These are phyloP conservation scores for Collybiopsis luxurians DNA, from an alignment of 768 basidiomycete genomes.

Conservation along the genomic window DNA sequence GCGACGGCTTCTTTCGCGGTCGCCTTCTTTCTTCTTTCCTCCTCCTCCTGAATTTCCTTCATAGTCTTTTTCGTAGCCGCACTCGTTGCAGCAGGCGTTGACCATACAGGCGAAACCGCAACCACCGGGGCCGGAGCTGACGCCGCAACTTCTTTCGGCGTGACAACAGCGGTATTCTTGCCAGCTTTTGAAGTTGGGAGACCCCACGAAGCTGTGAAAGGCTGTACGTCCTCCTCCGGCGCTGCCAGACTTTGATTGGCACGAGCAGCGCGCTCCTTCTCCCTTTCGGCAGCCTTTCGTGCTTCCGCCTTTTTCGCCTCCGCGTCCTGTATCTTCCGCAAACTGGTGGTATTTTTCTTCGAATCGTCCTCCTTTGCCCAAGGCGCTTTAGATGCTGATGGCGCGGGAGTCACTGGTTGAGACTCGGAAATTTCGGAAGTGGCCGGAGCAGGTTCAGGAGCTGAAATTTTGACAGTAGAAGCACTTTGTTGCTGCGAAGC, in stretches of 20 bases:
- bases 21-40: slow-evolving; percentile 79
- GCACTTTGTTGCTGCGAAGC: slow-evolving; percentile 14
- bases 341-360: slow-evolving; percentile 61
- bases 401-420: slow-evolving; percentile 17
- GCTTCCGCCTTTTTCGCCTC: slow-evolving; percentile 81
- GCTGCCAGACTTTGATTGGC: slow-evolving; percentile 28
- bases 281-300: slow-evolving; percentile 71
- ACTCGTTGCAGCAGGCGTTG: slow-evolving; percentile 58
- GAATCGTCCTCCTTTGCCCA: slow-evolving; percentile 73
- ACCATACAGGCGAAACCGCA: slow-evolving; percentile 54
- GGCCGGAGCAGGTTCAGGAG: slow-evolving; percentile 12
- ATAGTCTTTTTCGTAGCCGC: slow-evolving; percentile 79
- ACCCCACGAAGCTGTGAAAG: slow-evolving; percentile 79
- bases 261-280: slow-evolving; percentile 61
- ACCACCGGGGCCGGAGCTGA: slow-evolving; percentile 26
- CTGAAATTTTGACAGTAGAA: slow-evolving; percentile 14
- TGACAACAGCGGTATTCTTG: slow-evolving; percentile 33
- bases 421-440: slow-evolving; percentile 15
- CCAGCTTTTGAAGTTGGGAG: slow-evolving; percentile 82
- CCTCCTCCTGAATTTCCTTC: slow-evolving; percentile 99
- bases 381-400: slow-evolving; percentile 44
- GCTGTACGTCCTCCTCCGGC: slow-evolving; percentile 53
- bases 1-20: slow-evolving; percentile 58
- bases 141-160: slow-evolving; percentile 41
- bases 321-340: slow-evolving; percentile 94